Conservation (phyloP, 208 protist species). For the Borovskyia barvae region DNA sequence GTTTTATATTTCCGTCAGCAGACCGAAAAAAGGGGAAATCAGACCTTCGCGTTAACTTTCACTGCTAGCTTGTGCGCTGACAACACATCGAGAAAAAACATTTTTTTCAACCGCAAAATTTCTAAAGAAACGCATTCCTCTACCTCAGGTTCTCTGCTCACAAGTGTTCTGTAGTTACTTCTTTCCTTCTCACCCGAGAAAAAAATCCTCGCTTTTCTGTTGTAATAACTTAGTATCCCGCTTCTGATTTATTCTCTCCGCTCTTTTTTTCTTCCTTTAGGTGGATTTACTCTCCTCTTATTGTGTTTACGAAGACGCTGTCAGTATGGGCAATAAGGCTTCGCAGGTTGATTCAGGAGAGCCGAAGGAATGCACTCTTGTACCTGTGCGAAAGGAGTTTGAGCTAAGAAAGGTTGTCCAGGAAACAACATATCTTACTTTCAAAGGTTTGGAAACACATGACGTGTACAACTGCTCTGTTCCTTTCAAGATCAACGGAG, state of each 20-base stretch:
- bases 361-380: constrained; percentile 38
- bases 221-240: not conserved
- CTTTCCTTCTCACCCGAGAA: not conserved
- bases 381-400: constrained; percentile 39
- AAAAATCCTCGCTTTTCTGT: constrained; percentile 1
- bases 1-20: constrained; percentile 9
- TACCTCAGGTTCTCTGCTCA: not conserved
- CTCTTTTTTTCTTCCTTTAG: not conserved
- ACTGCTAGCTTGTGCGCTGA: not conserved
- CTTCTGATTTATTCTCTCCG: constrained; percentile 1
- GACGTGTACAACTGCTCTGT: constrained; percentile 68
- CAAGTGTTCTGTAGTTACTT: too few species aligned
- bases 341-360: not conserved
- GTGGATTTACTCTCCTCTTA: too few species aligned
- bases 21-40: not conserved
- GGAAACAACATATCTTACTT: constrained; percentile 32
- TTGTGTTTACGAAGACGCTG: not conserved
- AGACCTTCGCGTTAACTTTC: too few species aligned
- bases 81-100: not conserved
- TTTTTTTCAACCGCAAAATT: not conserved
- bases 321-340: constrained; percentile 16
- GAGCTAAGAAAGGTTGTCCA: constrained; percentile 40
- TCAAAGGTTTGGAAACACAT: constrained; percentile 49
- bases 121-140: not conserved
- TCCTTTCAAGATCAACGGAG: constrained; percentile 43